Evolutionary conservation across 2,329 filamentous ascomycete genomes (phyloP).

Genomic region (Neurospora sp.): DNA sequence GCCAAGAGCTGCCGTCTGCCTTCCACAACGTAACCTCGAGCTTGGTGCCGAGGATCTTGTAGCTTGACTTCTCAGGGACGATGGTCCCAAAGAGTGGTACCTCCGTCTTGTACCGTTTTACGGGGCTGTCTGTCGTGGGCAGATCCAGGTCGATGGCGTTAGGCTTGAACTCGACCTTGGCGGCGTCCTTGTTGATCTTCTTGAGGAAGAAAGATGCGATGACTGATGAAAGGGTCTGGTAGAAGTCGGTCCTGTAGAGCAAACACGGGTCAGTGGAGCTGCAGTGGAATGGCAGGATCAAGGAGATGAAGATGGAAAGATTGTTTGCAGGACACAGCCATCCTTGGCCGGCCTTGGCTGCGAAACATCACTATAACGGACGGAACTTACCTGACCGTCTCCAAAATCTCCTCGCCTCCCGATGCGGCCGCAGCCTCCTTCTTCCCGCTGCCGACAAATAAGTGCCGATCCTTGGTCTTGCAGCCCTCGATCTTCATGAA

Average conservation of each 20-base stretch:
- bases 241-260: constrained; percentile 66
- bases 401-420: constrained; percentile 62
- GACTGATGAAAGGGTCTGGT: constrained; percentile 77
- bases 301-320: background rate
- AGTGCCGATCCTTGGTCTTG: constrained; percentile 67
- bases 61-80: constrained; percentile 63
- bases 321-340: constrained; percentile 15
- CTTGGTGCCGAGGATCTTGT: constrained; percentile 81
- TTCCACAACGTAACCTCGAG: constrained; percentile 67
- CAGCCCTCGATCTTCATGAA: constrained; percentile 96
- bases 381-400: constrained; percentile 58
- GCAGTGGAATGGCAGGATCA: constrained; percentile 5
- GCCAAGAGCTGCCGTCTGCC: constrained; percentile 72
- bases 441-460: constrained; percentile 72
- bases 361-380: constrained; percentile 4
- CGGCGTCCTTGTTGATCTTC: constrained; percentile 80
- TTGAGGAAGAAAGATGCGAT: constrained; percentile 93
- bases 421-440: constrained; percentile 40
- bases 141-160: constrained; percentile 66
- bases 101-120: constrained; percentile 66
- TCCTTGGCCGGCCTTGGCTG: constrained; percentile 17
- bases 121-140: constrained; percentile 62
- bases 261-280: constrained; percentile 5
- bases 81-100: constrained; percentile 71
- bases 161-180: constrained; percentile 59